phyloP scores from a whole-genome alignment of 345 rosid genomes.

The Eucalyptus marginata region DNA sequence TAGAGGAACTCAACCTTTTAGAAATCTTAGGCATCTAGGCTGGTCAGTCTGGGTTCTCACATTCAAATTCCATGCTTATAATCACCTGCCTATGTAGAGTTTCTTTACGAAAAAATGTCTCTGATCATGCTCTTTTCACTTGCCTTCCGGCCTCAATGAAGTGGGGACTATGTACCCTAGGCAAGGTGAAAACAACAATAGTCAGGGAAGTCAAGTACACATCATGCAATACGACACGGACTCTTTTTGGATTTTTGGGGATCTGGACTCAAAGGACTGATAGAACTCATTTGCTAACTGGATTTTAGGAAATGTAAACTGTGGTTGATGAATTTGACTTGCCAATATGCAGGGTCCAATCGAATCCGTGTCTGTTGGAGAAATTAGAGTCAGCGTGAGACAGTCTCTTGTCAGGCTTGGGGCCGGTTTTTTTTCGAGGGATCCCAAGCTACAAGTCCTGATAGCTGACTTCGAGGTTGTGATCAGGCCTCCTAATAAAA shows the following conservation, averaged over 20 bases:
- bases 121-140: not conserved
- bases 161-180: not conserved
- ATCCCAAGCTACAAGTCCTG: conserved; percentile 79
- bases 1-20: not conserved
- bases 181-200: not conserved
- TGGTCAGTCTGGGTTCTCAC: not conserved
- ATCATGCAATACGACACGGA: not conserved
- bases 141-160: not conserved
- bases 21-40: not conserved
- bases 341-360: conserved; percentile 69
- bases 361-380: conserved; percentile 87
- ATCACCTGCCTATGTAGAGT: not conserved
- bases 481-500: conserved; percentile 57
- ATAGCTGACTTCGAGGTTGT: conserved; percentile 84
- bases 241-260: not conserved
- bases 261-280: not conserved
- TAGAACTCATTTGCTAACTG: not conserved
- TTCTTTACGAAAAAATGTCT: not conserved
- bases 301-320: not conserved
- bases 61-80: not conserved
- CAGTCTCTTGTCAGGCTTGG: conserved; percentile 94
- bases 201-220: not conserved
- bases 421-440: conserved; percentile 78
- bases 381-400: conserved; percentile 80
- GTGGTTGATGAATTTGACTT: not conserved